phyloP scores from a whole-genome alignment of 2,329 filamentous ascomycete genomes.

The Pseudogymnoascus sp. region DNA sequence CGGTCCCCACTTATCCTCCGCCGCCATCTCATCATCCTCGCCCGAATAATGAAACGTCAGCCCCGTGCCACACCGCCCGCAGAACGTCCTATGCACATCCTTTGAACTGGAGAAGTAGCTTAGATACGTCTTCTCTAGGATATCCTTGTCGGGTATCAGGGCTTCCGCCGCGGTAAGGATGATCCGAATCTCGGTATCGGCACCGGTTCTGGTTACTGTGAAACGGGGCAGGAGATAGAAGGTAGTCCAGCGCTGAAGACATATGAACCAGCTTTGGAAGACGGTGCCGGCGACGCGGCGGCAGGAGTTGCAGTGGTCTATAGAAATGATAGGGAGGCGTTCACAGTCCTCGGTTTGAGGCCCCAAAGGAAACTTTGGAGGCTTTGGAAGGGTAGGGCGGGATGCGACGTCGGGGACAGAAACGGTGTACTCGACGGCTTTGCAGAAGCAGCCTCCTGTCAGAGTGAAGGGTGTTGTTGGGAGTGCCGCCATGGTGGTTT shows the following conservation, averaged over 20 bases:
- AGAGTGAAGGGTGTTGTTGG: constrained; percentile 17
- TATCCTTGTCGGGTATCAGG: constrained; percentile 13
- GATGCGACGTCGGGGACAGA: constrained; percentile 18
- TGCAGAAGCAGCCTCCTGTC: constrained; percentile 26
- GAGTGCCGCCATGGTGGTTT: constrained; percentile 9
- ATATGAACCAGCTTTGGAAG: constrained; percentile 26
- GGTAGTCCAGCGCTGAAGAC: constrained; percentile 23
- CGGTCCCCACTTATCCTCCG: neutral
- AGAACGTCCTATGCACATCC: constrained; percentile 24
- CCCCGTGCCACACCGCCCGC: constrained; percentile 25
- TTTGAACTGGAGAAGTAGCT: constrained; percentile 19
- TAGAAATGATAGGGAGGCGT: constrained; percentile 19
- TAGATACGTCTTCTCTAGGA: constrained; percentile 14
- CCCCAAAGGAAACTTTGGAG: constrained; percentile 8
- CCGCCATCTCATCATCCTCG: constrained; percentile 10
- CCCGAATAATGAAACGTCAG: constrained; percentile 21
- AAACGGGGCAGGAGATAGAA: constrained; percentile 19
- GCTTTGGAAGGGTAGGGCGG: constrained; percentile 13
- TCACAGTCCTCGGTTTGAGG: constrained; percentile 15
- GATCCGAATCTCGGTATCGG: neutral
- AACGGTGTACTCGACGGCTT: constrained; percentile 25
- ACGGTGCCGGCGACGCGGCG: constrained; percentile 19
- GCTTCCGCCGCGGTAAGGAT: constrained; percentile 8
- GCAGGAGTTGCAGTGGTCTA: constrained; percentile 27
- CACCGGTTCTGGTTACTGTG: neutral